Base-by-base conservation (phyloP, 1,284 basidiomycete genomes). In the Peniophora sp. region DNA sequence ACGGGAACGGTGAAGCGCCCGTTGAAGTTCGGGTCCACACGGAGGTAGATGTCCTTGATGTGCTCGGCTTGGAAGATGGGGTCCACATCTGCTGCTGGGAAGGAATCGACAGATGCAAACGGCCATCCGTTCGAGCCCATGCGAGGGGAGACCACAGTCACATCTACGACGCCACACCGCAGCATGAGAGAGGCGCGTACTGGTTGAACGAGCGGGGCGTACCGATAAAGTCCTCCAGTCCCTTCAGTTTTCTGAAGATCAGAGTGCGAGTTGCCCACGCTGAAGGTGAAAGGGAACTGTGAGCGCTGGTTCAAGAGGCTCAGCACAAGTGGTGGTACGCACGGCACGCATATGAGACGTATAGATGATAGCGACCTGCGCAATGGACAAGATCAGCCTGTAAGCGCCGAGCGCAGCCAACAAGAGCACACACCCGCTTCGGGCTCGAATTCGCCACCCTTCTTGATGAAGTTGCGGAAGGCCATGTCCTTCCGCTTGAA, bases 191-290 rank as follows among this genome's bases (percentile, higher is more conserved):
- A 47, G 34, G 42, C 47, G 43, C 53, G 32, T 10, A 60, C 24
- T 44, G 24, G 35, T 35, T 48, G 46, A 44, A 24, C 15, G 17
- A 17, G 41, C 24, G 45, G 47, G 42, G 60, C 81, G 70, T 59
- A 88, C 91, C 75, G 54, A 97, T 81, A 55, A 92, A 73, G 37
- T 86, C 77, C 58, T 98, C 89, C 35, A 99, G 77, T 0, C 94
- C 93, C 68, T 98, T 98, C 58, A 99, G 77, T 66, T 91, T 81
- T 58, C 95, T 79, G 3, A 88, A 76, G 59, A 99, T 97, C 51
- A 98, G 72, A 1, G 93, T 78, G 56, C 96, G 79, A 48, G 93
- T 93, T 0, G 96, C 96, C 95, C 96, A 98, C 3, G 95, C 85
- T 88, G 8, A 42, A 32, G 6, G 12, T 32, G 27, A 12, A 12